Evolutionary conservation across 2,329 filamentous ascomycete species (phyloP).

Genomic region (Ceratocystis harringtonii): DNA sequence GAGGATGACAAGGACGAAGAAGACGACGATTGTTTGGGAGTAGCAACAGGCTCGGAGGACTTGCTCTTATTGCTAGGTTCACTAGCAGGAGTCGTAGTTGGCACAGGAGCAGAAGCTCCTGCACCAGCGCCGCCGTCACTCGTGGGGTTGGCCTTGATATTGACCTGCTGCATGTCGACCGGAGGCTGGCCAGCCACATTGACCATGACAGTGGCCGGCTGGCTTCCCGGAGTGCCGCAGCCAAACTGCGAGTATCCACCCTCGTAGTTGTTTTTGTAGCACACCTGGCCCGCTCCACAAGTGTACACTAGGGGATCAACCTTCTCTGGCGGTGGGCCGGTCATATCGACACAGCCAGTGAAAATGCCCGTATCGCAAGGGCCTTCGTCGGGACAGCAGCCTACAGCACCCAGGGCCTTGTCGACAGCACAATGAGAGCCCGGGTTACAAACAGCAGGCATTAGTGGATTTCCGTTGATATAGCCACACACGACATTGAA

Average conservation of each 20-base stretch:
- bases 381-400: slow-evolving; percentile 39
- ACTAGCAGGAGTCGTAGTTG: not conserved
- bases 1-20: not conserved
- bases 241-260: slow-evolving; percentile 43
- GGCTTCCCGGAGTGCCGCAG: slow-evolving; percentile 35
- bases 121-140: slow-evolving; percentile 27
- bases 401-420: slow-evolving; percentile 33
- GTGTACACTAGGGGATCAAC: slow-evolving; percentile 43
- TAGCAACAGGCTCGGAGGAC: not conserved
- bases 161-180: slow-evolving; percentile 24
- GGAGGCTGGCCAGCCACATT: slow-evolving; percentile 30
- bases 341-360: slow-evolving; percentile 41
- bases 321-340: slow-evolving; percentile 34
- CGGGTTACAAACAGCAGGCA: slow-evolving; percentile 42
- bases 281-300: slow-evolving; percentile 36
- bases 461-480: slow-evolving; percentile 35
- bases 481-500: slow-evolving; percentile 53
- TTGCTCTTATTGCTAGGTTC: not conserved
- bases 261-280: slow-evolving; percentile 40
- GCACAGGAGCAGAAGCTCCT: not conserved
- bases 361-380: slow-evolving; percentile 41
- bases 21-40: not conserved
- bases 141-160: slow-evolving; percentile 22
- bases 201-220: slow-evolving; percentile 35
- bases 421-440: slow-evolving; percentile 46